Evolutionary conservation across 768 basidiomycete genomes (phyloP), one percentile per base, ranked within the genome.

Genomic region (Tephrocybe sp.): DNA sequence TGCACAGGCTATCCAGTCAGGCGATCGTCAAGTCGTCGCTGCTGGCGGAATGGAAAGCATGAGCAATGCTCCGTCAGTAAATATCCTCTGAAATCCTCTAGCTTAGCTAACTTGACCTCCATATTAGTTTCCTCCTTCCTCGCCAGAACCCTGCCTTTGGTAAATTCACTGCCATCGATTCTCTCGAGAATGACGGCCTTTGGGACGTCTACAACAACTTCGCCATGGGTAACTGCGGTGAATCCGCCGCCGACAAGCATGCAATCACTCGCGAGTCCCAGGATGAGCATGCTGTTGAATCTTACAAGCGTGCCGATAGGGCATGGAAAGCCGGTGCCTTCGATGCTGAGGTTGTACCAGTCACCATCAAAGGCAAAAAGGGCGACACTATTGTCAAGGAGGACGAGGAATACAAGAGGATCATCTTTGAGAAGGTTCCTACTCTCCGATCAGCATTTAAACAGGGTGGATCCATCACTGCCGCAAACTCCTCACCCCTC

Each of bases 21-120:
- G 97, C 45, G 84, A 96, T 65, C 84, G 88, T 53, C 83, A 72
- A 35, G 81, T 97, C 44, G 88, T 97, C 60, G 92, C 85, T 20
- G 95, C 95, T 50, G 97, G 97, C 59, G 97, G 97, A 54, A 97
- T 93, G 92, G 97, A 99, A 75, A 94, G 91, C 74, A 99, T 99
- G 97, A 95, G 91, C 67, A 90, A 98, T 61, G 93, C 94, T 44
- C 97, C 97, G 94, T 98, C 65, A 64, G 96, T 83, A 38, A 20
- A 35, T 9, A 60, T 36, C 39, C n/a, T 52, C 10, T 23, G 48
- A 5, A 22, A 11, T 20, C 22, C 26, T 34, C 26, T 5, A n/a
- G 17, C 13, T 19, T 1, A 16, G 7, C 11, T 34, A 34, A 11
- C 35, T 49, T 39, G 47, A 53, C 17, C 3, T 22, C 3, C 39